phyloP scores from a whole-genome alignment of 495 filamentous ascomycete genomes.

The Echria macrotheca region DNA sequence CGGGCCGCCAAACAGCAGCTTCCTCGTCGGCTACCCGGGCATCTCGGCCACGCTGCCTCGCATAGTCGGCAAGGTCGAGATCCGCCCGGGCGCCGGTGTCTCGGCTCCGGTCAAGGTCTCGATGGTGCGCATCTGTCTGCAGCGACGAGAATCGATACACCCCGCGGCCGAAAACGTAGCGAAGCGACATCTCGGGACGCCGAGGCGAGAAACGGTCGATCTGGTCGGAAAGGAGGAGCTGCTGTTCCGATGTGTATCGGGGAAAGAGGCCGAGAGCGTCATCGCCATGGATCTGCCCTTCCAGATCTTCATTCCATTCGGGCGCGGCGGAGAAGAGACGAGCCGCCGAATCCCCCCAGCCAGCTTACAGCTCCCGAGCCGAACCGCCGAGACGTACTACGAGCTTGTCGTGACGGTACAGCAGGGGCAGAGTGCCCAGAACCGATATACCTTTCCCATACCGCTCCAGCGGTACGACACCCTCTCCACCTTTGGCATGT shows the following conservation, averaged over 20 bases:
- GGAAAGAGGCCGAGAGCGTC: constrained; percentile 79
- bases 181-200: constrained; percentile 86
- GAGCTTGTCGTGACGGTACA: constrained; percentile 95
- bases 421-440: constrained; percentile 77
- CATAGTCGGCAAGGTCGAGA: constrained; percentile 97
- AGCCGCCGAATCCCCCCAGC: constrained; percentile 87
- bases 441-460: constrained; percentile 86
- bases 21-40: constrained; percentile 92
- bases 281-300: constrained; percentile 98
- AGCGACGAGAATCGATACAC: constrained; percentile 92
- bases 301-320: constrained; percentile 93
- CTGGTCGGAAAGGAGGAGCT: constrained; percentile 94
- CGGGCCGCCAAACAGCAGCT: constrained; percentile 94
- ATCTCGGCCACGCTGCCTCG: constrained; percentile 96
- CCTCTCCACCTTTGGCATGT: constrained; percentile 98
- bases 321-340: constrained; percentile 79
- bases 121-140: constrained; percentile 88
- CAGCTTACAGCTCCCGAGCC: constrained; percentile 81
- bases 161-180: constrained; percentile 89
- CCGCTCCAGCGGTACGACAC: constrained; percentile 92
- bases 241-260: constrained; percentile 76
- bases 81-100: constrained; percentile 75
- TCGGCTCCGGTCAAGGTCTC: constrained; percentile 87
- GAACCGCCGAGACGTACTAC: constrained; percentile 93
- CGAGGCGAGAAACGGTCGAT: constrained; percentile 84